Conservation (phyloP, 345 rosid genomes). For the Citrus mangshanensis region DNA sequence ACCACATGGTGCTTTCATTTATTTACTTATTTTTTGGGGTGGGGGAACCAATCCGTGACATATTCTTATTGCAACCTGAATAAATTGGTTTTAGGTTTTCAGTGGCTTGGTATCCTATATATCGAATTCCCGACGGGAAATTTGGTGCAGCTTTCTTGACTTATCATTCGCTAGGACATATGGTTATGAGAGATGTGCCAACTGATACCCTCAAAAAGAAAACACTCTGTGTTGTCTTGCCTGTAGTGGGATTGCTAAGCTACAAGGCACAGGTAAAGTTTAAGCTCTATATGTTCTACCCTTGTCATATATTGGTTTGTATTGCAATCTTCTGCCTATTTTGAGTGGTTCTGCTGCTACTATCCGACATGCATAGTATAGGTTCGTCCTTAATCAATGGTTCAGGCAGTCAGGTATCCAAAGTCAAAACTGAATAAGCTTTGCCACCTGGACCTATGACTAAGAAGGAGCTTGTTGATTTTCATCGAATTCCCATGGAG, state of each 20-base stretch:
- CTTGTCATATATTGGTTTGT: not conserved
- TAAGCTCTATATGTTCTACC: not conserved
- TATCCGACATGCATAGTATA: too few relatives aligned
- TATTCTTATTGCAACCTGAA: not conserved
- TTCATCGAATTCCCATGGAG: not conserved
- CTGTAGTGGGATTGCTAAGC: slow-evolving; percentile 28
- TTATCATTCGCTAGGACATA: slow-evolving; percentile 23
- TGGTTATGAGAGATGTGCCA: not conserved
- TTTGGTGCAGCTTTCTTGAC: slow-evolving; percentile 32
- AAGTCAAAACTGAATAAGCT: too few relatives aligned
- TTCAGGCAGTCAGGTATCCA: too few relatives aligned
- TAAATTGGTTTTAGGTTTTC: slow-evolving; percentile 24
- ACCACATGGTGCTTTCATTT: not conserved
- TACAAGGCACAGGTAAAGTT: slow-evolving; percentile 20
- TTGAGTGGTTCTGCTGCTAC: not conserved
- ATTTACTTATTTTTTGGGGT: not conserved
- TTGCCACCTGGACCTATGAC: too few relatives aligned
- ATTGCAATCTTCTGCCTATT: not conserved
- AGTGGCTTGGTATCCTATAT: slow-evolving; percentile 37
- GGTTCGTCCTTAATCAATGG: too few relatives aligned
- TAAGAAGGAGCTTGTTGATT: not conserved
- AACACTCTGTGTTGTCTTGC: slow-evolving; percentile 5
- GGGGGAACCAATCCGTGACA: not conserved
- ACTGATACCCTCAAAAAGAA: slow-evolving; percentile 7
- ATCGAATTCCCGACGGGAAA: slow-evolving; percentile 25